Evolutionary conservation across 805 yeast genomes (phyloP).

Genomic region (Ogataea naganishii): DNA sequence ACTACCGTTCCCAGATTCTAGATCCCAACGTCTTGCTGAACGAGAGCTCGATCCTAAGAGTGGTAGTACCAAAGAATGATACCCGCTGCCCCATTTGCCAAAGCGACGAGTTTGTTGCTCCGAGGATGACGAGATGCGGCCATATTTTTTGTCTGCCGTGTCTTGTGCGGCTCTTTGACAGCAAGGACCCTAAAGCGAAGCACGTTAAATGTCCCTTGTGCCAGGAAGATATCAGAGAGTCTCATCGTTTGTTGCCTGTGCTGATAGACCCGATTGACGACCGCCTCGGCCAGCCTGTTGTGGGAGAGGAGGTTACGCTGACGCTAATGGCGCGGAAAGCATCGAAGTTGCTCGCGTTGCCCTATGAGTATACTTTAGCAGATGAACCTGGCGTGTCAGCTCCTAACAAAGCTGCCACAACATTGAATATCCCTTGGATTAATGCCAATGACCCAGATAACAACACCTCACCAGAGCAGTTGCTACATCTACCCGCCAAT

Average conservation of each 20-base stretch:
- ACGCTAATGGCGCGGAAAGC: slow-evolving; percentile 52
- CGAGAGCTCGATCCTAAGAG: slow-evolving; percentile 53
- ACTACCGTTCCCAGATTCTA: slow-evolving; percentile 45
- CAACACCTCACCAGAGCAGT: slow-evolving; percentile 16
- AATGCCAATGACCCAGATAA: slow-evolving; percentile 11
- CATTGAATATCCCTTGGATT: slow-evolving; percentile 52
- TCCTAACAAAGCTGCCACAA: too few relatives aligned
- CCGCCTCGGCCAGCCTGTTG: slow-evolving; percentile 47
- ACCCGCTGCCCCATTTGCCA: slow-evolving; percentile 87
- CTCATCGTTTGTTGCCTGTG: slow-evolving; percentile 60
- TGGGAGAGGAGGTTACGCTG: slow-evolving; percentile 46
- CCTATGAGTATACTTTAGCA: slow-evolving; percentile 18
- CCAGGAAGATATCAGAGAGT: slow-evolving; percentile 42
- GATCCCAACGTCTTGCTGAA: slow-evolving; percentile 76
- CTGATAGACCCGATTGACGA: slow-evolving; percentile 40
- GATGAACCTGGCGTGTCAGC: too few relatives aligned
- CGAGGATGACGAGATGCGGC: slow-evolving; percentile 93
- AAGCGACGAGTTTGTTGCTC: slow-evolving; percentile 77
- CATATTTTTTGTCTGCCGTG: slow-evolving; percentile 86
- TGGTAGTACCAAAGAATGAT: slow-evolving; percentile 61
- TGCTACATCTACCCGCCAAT: slow-evolving; percentile 10
- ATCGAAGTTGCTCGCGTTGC: slow-evolving; percentile 23
- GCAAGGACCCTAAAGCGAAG: slow-evolving; percentile 33
- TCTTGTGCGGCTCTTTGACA: slow-evolving; percentile 59
- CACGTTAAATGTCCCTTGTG: slow-evolving; percentile 79